Evolutionary conservation across 345 rosid genomes (phyloP), one percentile per base, ranked within the genome.

Genomic region (Carallia brachiata): DNA sequence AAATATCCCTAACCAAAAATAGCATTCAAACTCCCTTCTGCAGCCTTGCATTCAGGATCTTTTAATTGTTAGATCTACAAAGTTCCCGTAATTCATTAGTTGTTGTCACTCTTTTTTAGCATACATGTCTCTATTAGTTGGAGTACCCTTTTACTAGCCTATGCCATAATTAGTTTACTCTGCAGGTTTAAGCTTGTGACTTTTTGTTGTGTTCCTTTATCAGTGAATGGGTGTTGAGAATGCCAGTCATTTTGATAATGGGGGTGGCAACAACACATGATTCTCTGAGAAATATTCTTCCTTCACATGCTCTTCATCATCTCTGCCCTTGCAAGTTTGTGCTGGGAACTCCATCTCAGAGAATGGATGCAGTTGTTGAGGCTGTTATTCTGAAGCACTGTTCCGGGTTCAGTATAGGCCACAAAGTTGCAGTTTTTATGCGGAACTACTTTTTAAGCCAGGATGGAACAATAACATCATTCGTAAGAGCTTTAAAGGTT

Each of bases 201-300:
- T 58, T 27, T 16, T 71, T 70, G 18, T 44, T 69, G 19, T 52
- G 73, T 56, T 27, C 15, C 27, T 23, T 73, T 52, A 62, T 54
- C 83, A 94, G 98, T 70, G 97, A 94, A 78, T 94, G 98, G 93
- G 83, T 85, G 61, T 70, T 86, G 64, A 95, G 86, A 84, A 80
- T 95, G 80, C 99, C 99, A 17, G 79, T 86, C 65, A 81, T 86
- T 70, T 68, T 91, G 55, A 81, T 95, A 66, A 82, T 92, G 87
- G 97, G 99, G 36, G 92, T 91, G 69, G 85, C 99, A 68, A 95
- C 97, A 63, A 88, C 93, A 57, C 85, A 82, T 70, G 97, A 92
- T 79, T 86, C 88, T 19, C 86, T 80, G 52, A 84, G 83, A 82
- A 85, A 69, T 65, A 79, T 85, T 68, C 88, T 95, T 72, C 77